Base-by-base conservation (phyloP, 2,329 filamentous ascomycete species). In the Stachybotrys chartarum region DNA sequence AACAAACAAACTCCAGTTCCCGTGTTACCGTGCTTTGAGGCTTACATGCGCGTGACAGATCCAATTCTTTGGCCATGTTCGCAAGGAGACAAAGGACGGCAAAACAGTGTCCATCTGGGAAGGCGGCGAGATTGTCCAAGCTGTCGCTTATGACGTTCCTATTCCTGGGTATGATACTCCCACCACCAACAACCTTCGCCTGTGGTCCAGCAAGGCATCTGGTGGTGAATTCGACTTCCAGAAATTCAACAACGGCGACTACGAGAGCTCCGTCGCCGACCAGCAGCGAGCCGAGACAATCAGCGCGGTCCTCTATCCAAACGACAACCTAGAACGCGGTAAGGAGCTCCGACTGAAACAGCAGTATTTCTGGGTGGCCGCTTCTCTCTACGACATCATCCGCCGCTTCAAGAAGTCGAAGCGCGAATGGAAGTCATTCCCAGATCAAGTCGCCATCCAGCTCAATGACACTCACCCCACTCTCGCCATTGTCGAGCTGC, bases 361-460 rank as follows among this genome's bases (percentile, higher is more conserved):
- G 73, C 94, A 99, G 72, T 99, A 99, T 80, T 99, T 99, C 77
- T 99, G 94, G 94, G 96, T 96, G 67, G 92, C 94, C 53, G 94
- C 94, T 16, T 99, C 94, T 16, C 81, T 99, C 5, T 91, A 91
- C 68, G 94, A 99, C 66, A 99, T 99, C 68, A 88, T 99, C 57
- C 89, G 94, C 56, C 87, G 94, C 57, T 99, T 97, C 85, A 99
- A 97, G 81, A 99, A 97, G 82, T 86, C 91, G 17, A 91, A 90
- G 77, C 86, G 93, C 60, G 77, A 87, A 7, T 99, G 94, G 94
- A 86, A 76, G 61, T 89, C 96, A 66, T 99, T 99, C 75, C 81
- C 93, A 49, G 93, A 95, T 52, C 91, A 97, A 70, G 88, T 97
- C 57, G 94, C 94, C 47, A 97, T 99, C 62, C 94, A 99, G 74